Percentiles rank a stretch among this genome's conserved stretches.
phyloP scores from a whole-genome alignment of 2,329 filamentous ascomycete genomes.

The Cephalotrichum gorgonifer region DNA sequence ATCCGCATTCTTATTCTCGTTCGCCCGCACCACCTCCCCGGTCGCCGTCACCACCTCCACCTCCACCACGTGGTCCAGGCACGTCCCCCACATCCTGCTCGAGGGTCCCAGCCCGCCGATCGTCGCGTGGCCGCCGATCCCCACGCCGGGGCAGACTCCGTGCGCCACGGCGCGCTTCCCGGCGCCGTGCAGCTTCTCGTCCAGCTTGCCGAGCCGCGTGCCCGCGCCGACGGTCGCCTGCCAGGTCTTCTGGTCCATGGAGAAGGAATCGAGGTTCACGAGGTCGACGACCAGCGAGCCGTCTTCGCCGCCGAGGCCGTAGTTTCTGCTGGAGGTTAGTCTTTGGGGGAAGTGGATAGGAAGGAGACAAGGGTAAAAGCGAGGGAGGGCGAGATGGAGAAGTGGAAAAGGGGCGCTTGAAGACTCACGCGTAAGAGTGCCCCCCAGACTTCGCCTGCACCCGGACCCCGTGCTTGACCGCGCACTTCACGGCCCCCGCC shows the following conservation, averaged over 20 bases:
- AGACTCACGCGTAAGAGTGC: slow-evolving; percentile 48
- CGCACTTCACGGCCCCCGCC: slow-evolving; percentile 47
- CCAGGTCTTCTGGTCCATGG: slow-evolving; percentile 41
- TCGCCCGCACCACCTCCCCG: slow-evolving; percentile 38
- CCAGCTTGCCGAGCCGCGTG: slow-evolving; percentile 39
- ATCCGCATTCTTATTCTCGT: slow-evolving; percentile 34
- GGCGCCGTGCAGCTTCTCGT: slow-evolving; percentile 34
- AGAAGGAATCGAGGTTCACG: slow-evolving; percentile 38
- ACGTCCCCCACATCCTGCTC: slow-evolving; percentile 48
- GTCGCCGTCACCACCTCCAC: slow-evolving; percentile 47
- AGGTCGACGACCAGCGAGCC: slow-evolving; percentile 45
- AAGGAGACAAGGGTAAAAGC: not conserved
- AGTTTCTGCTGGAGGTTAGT: slow-evolving; percentile 18
- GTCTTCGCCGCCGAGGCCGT: slow-evolving; percentile 36
- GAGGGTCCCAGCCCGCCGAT: slow-evolving; percentile 48
- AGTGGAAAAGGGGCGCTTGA: not conserved
- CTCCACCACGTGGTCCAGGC: slow-evolving; percentile 43
- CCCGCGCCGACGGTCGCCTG: slow-evolving; percentile 45
- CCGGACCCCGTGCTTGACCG: slow-evolving; percentile 33
- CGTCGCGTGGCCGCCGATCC: slow-evolving; percentile 47
- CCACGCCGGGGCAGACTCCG: slow-evolving; percentile 48
- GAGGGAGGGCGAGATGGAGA: not conserved
- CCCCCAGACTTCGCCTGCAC: slow-evolving; percentile 55
- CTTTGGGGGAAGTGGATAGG: not conserved
- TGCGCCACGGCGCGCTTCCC: slow-evolving; percentile 49